Percentiles rank a stretch among this genome's conserved stretches.
These are phyloP conservation scores for Ceratobasidium sp. DNA, from an alignment of 1,284 basidiomycete genomes.

Conservation along the genomic window DNA sequence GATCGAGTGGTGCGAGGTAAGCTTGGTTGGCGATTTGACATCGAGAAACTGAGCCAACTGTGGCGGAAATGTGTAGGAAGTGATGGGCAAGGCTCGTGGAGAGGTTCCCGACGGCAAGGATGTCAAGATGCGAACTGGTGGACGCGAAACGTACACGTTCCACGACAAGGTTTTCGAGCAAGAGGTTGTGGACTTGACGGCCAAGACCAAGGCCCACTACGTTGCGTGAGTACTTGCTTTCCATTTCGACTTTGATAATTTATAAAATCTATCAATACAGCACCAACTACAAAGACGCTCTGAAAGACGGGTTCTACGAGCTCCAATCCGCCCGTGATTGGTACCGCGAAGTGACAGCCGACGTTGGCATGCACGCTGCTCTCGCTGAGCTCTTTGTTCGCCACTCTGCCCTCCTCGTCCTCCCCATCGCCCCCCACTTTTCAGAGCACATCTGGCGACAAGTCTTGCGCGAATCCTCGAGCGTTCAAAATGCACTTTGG, in stretches of 20 bases:
- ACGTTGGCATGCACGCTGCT: conserved; percentile 85
- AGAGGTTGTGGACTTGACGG: conserved; percentile 87
- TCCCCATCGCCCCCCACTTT: conserved; percentile 94
- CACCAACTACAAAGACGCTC: conserved; percentile 93
- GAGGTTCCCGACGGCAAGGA: conserved; percentile 50
- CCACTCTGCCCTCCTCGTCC: conserved; percentile 76
- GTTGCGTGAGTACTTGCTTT: conserved; percentile 66
- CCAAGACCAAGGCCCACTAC: conserved; percentile 79
- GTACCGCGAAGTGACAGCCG: conserved; percentile 92
- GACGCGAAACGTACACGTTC: conserved; percentile 62
- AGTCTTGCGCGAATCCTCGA: conserved; percentile 74
- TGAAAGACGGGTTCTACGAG: conserved; percentile 97
- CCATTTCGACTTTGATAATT: not conserved
- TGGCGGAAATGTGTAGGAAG: conserved; percentile 61
- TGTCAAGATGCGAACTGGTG: conserved; percentile 62
- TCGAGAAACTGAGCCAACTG: not conserved
- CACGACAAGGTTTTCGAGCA: conserved; percentile 92
- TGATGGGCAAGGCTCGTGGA: conserved; percentile 57
- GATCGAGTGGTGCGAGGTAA: conserved; percentile 88
- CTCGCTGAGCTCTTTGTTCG: conserved; percentile 81
- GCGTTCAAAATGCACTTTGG: conserved; percentile 85
- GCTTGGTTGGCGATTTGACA: conserved; percentile 34
- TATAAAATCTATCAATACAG: conserved; percentile 55
- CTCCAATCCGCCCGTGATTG: conserved; percentile 91
- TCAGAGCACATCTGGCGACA: conserved; percentile 89